Evolutionary conservation across 768 basidiomycete species (phyloP).

Genomic region (Boletus insuetus): DNA sequence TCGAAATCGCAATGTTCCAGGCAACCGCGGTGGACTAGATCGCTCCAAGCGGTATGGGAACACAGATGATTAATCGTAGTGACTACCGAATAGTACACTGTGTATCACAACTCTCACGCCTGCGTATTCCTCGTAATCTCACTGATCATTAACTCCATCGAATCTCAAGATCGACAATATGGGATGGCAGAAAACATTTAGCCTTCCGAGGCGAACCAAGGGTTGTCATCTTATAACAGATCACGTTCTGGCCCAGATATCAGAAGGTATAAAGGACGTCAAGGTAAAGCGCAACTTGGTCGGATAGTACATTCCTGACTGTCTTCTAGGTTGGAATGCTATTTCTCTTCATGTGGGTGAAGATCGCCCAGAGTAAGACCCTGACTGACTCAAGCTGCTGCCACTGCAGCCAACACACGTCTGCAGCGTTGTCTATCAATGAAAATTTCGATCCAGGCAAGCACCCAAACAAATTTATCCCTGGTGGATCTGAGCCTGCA

Average conservation of each 20-base stretch:
- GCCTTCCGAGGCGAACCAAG: slow-evolving; percentile 48
- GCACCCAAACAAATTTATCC: slow-evolving; percentile 6
- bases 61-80: slow-evolving; percentile 24
- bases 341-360: slow-evolving; percentile 78
- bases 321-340: slow-evolving; percentile 72
- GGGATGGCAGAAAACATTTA: slow-evolving; percentile 91
- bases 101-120: background rate
- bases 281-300: slow-evolving; percentile 41
- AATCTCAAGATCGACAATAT: slow-evolving; percentile 36
- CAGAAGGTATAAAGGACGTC: slow-evolving; percentile 63
- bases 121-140: background rate
- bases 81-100: no score
- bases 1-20: slow-evolving; percentile 86
- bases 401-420: slow-evolving; percentile 65
- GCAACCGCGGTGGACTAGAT: slow-evolving; percentile 83
- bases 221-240: slow-evolving; percentile 86
- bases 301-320: background rate
- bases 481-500: slow-evolving; percentile 8
- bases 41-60: slow-evolving; percentile 35
- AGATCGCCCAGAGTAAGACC: background rate
- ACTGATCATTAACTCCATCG: background rate
- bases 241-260: slow-evolving; percentile 65
- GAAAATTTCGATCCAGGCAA: slow-evolving; percentile 85
- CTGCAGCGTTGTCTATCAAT: slow-evolving; percentile 78
- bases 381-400: slow-evolving; percentile 18